Conservation (phyloP, 1,139 yeast genomes). For the Blastobotrys persicus region DNA sequence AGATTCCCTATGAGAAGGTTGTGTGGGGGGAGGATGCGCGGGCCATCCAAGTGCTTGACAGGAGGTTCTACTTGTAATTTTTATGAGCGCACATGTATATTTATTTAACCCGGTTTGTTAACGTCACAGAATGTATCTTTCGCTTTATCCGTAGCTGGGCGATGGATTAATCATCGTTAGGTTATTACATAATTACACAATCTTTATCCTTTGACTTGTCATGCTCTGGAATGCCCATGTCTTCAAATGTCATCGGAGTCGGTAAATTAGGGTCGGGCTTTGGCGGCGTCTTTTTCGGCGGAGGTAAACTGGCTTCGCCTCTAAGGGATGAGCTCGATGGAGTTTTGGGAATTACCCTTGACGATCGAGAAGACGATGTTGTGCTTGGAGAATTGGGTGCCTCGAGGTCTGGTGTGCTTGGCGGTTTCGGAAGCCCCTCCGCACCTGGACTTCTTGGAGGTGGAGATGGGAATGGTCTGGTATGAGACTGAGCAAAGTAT, state of each 20-base stretch:
- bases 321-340: slow-evolving; percentile 12
- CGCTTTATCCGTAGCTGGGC: too few relatives aligned
- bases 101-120: slow-evolving; percentile 1
- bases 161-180: too few relatives aligned
- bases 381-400: slow-evolving; percentile 7
- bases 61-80: slow-evolving; percentile 21
- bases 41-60: slow-evolving; percentile 35
- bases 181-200: slow-evolving; percentile 32
- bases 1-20: slow-evolving; percentile 29
- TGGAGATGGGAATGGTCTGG: slow-evolving; percentile 8
- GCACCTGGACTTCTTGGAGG: background rate
- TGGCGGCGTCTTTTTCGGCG: slow-evolving; percentile 14
- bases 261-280: slow-evolving; percentile 63
- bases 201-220: slow-evolving; percentile 29
- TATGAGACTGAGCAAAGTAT: slow-evolving; percentile 5
- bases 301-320: slow-evolving; percentile 2
- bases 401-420: slow-evolving; percentile 8
- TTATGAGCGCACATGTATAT: background rate
- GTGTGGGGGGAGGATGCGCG: slow-evolving; percentile 35
- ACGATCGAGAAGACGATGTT: slow-evolving; percentile 2
- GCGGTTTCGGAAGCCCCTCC: slow-evolving; percentile 8
- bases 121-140: too few relatives aligned
- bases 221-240: slow-evolving; percentile 33
- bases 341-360: slow-evolving; percentile 5
- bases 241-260: slow-evolving; percentile 42